Evolutionary conservation across 176 grass and related monocot species (phyloP), one percentile per base, ranked within the genome.

Genomic region (Rhipidocladum racemiflorum): DNA sequence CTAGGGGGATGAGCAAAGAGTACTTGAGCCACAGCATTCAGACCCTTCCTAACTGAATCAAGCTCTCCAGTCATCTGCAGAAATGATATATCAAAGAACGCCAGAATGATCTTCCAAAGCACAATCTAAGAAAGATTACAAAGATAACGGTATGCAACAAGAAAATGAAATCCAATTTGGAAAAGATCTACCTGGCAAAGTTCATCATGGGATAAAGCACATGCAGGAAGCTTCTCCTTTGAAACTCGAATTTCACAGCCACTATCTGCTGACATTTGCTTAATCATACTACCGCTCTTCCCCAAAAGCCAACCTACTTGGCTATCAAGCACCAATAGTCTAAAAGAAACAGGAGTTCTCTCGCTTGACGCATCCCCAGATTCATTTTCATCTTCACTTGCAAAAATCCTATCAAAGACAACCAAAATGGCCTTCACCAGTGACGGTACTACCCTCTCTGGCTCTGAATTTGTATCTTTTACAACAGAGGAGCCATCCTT

Each of bases 271-370:
- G 89, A 93, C 81, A 99, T 88, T 88, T 93, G 87, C 69, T 93
- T 95, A 78, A 99, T 75, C 32, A 95, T 78, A 76, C 85, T 88
- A 67, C 91, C 96, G 20, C 80, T 81, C 75, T 91, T 99, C 5
- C 96, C 96, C 67, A 99, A 70, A 76, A 99, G 90, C 56, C 82
- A 93, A 50, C 96, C 96, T 6, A 94, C 96, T 85, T 99, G 96
- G 62, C 85, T 84, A 57, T 90, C 91, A 36, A 93, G 84, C 63
- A 99, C 90, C 87, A 99, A 65, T 78, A 99, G 85, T 72, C 87
- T 87, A 16, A 94, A 75, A 69, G 85, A 90, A 88, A 99, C 85
- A 85, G 74, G 77, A 74, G 51, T 23, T 29, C 59, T 90, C 68
- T 85, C 45, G 16, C 63, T 65, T 4, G 38, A 76, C 61, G 55